A percentile compares a stretch with the other conserved stretches of the same genome.
Evolutionary conservation across 495 filamentous ascomycete genomes (phyloP).

Genomic region (Aspergillus ostianus): DNA sequence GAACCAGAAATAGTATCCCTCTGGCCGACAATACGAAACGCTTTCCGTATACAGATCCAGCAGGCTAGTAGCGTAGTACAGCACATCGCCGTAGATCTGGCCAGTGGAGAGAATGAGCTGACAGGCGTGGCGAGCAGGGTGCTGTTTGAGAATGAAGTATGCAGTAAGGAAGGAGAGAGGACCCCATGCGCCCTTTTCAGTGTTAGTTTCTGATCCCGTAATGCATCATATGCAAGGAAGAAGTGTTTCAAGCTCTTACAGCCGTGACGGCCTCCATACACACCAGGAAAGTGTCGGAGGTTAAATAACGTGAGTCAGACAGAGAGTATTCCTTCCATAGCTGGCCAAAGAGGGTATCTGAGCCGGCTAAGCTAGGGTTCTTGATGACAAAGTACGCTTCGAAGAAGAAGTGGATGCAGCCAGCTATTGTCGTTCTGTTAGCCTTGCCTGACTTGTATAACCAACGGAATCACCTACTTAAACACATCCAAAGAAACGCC

Average conservation of each 20-base stretch:
- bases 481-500: constrained; percentile 15
- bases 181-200: constrained; percentile 51
- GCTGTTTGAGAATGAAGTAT: constrained; percentile 49
- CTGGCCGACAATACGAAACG: constrained; percentile 60
- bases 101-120: constrained; percentile 65
- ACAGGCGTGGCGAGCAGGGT: constrained; percentile 59
- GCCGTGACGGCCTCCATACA: constrained; percentile 75
- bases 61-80: constrained; percentile 76
- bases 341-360: constrained; percentile 60
- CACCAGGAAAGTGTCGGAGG: constrained; percentile 67
- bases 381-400: constrained; percentile 70
- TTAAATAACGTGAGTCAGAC: constrained; percentile 76
- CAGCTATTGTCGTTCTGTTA: constrained; percentile 35
- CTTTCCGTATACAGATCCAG: constrained; percentile 55
- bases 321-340: constrained; percentile 81
- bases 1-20: constrained; percentile 11
- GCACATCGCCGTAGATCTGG: constrained; percentile 75
- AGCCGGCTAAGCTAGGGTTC: constrained; percentile 44
- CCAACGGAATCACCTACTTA: constrained; percentile 6
- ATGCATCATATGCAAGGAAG: too few relatives aligned
- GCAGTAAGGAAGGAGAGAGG: constrained; percentile 66
- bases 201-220: neutral
- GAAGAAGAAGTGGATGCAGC: constrained; percentile 67
- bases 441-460: neutral
- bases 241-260: constrained; percentile 34